phyloP scores from a whole-genome alignment of 345 rosid genomes.

The Camelina hispida region DNA sequence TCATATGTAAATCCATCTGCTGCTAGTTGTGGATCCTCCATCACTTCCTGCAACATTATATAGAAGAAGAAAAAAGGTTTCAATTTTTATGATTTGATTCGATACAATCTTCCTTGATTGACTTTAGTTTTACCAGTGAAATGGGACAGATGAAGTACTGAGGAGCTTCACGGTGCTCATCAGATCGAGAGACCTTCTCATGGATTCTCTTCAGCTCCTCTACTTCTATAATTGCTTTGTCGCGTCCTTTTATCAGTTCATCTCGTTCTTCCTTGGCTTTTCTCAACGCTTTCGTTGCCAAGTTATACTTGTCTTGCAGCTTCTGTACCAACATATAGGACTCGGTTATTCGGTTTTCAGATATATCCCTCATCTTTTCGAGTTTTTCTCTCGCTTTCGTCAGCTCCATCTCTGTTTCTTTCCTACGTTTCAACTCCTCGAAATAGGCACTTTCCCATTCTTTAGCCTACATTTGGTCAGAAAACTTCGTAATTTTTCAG shows the following conservation, averaged over 20 bases:
- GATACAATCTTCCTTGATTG: neutral
- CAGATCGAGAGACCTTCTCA: constrained; percentile 56
- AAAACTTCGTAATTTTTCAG: neutral
- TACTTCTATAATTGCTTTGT: constrained; percentile 66
- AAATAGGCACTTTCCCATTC: constrained; percentile 52
- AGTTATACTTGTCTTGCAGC: constrained; percentile 65
- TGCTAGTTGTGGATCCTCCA: constrained; percentile 74
- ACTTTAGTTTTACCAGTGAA: constrained; percentile 52
- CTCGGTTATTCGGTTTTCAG: constrained; percentile 59
- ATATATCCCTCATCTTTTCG: constrained; percentile 48
- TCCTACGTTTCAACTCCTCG: constrained; percentile 58
- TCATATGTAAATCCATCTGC: constrained; percentile 79
- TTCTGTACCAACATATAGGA: constrained; percentile 54
- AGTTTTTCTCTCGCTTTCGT: constrained; percentile 52
- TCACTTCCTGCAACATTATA: constrained; percentile 57
- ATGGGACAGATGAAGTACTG: constrained; percentile 74
- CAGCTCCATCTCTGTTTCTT: constrained; percentile 58
- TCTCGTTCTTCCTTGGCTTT: constrained; percentile 61
- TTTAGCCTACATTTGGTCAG: constrained; percentile 51
- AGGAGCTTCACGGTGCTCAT: constrained; percentile 58
- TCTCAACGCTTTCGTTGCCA: constrained; percentile 64
- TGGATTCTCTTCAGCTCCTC: constrained; percentile 63
- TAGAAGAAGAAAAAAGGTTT: neutral
- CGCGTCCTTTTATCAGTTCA: constrained; percentile 60
- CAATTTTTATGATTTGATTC: neutral